Percentiles rank a stretch among this genome's conserved stretches.
Evolutionary conservation across 805 yeast genomes (phyloP).

Genomic region (Maudiozyma bulderi): DNA sequence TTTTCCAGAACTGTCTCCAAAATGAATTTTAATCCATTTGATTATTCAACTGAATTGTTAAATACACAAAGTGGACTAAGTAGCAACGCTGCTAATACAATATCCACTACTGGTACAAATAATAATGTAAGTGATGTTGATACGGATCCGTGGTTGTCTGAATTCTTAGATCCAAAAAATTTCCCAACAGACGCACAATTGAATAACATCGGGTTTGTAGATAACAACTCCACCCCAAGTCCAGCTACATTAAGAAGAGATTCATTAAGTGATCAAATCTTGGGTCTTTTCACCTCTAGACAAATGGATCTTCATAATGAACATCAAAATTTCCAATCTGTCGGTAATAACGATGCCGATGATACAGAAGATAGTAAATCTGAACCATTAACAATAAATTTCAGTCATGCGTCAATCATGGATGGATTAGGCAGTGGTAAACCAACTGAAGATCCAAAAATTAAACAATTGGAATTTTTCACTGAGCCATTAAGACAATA

Average conservation of each 20-base stretch:
- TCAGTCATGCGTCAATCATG: neutral
- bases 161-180: conserved; percentile 3
- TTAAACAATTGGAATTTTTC: conserved; percentile 39
- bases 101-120: neutral
- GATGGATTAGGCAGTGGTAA: neutral
- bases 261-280: conserved; percentile 35
- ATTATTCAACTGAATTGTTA: conserved; percentile 11
- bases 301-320: conserved; percentile 48
- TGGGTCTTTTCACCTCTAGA: conserved; percentile 51
- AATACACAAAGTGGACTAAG: neutral
- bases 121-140: neutral
- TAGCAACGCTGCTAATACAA: neutral
- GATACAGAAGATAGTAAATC: neutral
- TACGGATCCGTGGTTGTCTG: conserved; percentile 8
- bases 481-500: conserved; percentile 42
- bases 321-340: conserved; percentile 10
- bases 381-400: conserved; percentile 2
- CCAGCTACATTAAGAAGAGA: neutral
- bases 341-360: neutral
- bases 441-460: neutral
- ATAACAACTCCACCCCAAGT: conserved; percentile 1
- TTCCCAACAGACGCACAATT: conserved; percentile 29
- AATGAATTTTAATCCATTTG: conserved; percentile 28
- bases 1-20: conserved; percentile 19
- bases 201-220: conserved; percentile 47